A percentile compares a stretch with the other conserved stretches of the same genome.
Conservation (phyloP, 2,329 filamentous ascomycete genomes). For the Pseudomassariella vexata region DNA sequence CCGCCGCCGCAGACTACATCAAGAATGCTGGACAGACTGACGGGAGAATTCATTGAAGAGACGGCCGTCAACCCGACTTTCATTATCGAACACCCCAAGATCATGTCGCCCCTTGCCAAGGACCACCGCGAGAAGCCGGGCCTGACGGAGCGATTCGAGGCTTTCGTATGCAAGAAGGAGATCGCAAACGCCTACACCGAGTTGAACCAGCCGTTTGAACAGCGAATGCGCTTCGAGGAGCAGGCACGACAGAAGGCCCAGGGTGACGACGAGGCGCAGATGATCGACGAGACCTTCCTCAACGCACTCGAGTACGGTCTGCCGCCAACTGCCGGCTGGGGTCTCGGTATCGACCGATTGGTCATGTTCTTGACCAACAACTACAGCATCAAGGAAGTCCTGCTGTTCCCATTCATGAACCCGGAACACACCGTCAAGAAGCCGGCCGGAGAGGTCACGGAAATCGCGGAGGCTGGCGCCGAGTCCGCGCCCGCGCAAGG, state of each 20-base stretch:
- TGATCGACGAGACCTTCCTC: conserved; percentile 94
- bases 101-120: conserved; percentile 93
- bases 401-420: conserved; percentile 98
- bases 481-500: conserved; percentile 3
- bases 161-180: conserved; percentile 95
- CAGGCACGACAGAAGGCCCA: conserved; percentile 93
- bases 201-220: conserved; percentile 95
- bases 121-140: conserved; percentile 77
- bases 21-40: conserved; percentile 92
- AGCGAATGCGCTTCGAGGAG: conserved; percentile 87
- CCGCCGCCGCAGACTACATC: conserved; percentile 86
- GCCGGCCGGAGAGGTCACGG: conserved; percentile 2
- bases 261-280: conserved; percentile 94
- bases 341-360: conserved; percentile 76
- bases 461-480: conserved; percentile 2
- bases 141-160: conserved; percentile 94
- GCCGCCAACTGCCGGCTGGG: conserved; percentile 93
- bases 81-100: conserved; percentile 70
- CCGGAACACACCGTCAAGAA: conserved; percentile 10
- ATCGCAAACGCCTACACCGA: conserved; percentile 97
- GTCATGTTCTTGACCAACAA: conserved; percentile 96
- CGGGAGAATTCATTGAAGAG: conserved; percentile 84
- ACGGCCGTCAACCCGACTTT: conserved; percentile 77
- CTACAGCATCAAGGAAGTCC: conserved; percentile 92
- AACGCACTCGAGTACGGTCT: conserved; percentile 84